Base-by-base conservation (phyloP, 177 flowering plant species). In the Telopea speciosissima region DNA sequence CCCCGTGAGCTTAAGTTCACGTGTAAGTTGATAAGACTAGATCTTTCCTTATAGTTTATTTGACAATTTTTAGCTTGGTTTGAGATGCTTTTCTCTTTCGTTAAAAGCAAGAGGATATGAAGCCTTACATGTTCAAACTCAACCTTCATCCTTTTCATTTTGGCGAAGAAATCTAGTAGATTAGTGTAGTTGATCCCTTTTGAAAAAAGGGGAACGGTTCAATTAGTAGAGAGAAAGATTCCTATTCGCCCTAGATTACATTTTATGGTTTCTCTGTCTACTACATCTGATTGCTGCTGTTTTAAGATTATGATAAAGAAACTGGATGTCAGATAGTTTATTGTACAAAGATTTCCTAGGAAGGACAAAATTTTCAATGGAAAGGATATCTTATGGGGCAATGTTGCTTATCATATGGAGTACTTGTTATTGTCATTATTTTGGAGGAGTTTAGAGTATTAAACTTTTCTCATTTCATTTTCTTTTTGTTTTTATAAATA, bases 1-100 rank as follows among this genome's bases (percentile, higher is more conserved):
- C 90, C 90, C 1, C 68, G 65, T 9, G 90, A 86, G 70, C 85
- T 88, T 65, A 87, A 79, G 80, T 87, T 90, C 70, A 80, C 78
- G 13, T 84, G 95, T 90, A 77, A 85, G 90, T 78, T 16, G 40
- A 24, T 44, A 17, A 61, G 62, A 44, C n/a, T 28, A 24, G 21
- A 7, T 28, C 21, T 59, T 25, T 31, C 14, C 9, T 21, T 1
- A 8, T 62, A 26, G 22, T 52, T 0, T 52, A 23, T 66, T 12
- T 23, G n/a, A 24, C 16, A 8, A 8, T 62, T 0, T 2, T 21
- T 36, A n/a, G 24, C 21, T 31, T 21, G 33, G 63, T 11, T 42
- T 22, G 52, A 23, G 12, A 17, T 52, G 24, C 14, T 5, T 66
- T 23, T 8, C 54, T 8, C n/a, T 54, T 54, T 58, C 61, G n/a